Percentiles rank a stretch among this genome's conserved stretches.
Conservation (phyloP, 2,329 filamentous ascomycete genomes). For the Pseudocercospora musae region DNA sequence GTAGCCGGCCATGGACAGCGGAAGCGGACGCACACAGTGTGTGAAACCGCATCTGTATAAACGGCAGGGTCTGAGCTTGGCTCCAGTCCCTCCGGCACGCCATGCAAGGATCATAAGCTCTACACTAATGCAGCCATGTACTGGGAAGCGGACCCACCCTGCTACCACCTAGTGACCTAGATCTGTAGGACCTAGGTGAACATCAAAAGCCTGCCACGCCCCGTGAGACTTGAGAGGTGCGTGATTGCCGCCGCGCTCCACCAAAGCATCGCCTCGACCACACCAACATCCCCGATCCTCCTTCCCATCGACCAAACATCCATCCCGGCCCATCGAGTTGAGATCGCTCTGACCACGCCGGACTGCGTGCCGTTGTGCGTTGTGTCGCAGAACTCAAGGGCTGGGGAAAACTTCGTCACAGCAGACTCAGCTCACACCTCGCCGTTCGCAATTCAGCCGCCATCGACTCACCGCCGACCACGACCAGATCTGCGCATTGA, state of each 20-base stretch:
- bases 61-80: neutral
- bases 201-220: neutral
- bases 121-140: neutral
- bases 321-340: neutral
- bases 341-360: neutral
- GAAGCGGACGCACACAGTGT: neutral
- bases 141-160: neutral
- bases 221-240: neutral
- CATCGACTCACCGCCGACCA: neutral
- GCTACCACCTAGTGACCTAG: neutral
- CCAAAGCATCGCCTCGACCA: neutral
- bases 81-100: neutral
- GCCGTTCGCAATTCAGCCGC: neutral
- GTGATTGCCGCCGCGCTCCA: neutral
- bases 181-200: neutral
- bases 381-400: neutral
- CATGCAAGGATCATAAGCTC: neutral
- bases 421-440: neutral
- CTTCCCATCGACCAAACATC: neutral
- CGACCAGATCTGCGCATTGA: neutral
- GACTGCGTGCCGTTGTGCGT: neutral
- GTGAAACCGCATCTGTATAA: neutral
- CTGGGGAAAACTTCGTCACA: neutral
- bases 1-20: neutral
- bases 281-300: neutral